Evolutionary conservation across 805 yeast species (phyloP).

Genomic region (Scheffersomyces spartinae): DNA sequence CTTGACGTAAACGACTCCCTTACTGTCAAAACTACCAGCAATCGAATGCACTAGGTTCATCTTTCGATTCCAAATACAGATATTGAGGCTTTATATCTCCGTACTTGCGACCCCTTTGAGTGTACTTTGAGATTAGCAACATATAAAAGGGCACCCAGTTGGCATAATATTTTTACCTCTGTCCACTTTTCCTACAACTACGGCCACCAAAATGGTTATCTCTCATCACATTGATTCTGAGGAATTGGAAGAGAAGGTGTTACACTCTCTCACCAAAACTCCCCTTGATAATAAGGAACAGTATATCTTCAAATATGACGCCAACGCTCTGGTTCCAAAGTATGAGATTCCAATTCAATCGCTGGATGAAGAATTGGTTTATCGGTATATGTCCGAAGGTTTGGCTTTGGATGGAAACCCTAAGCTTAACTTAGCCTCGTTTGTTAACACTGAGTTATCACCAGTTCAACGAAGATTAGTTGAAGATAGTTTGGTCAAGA

Average conservation of each 20-base stretch:
- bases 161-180: too few species aligned
- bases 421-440: constrained; percentile 74
- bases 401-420: constrained; percentile 78
- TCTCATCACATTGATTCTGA: constrained; percentile 36
- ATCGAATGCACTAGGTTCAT: too few species aligned
- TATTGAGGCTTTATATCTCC: too few species aligned
- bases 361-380: constrained; percentile 39
- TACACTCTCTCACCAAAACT: constrained; percentile 11
- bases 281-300: constrained; percentile 14
- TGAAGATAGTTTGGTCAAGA: constrained; percentile 67
- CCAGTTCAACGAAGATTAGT: constrained; percentile 33
- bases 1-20: too few species aligned
- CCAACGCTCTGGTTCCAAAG: constrained; percentile 33
- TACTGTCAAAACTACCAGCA: too few species aligned
- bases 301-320: constrained; percentile 18
- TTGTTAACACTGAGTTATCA: constrained; percentile 68
- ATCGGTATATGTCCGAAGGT: constrained; percentile 58
- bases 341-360: constrained; percentile 52
- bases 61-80: too few species aligned
- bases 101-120: too few species aligned
- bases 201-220: constrained; percentile 35
- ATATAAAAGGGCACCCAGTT: too few species aligned
- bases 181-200: too few species aligned
- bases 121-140: too few species aligned
- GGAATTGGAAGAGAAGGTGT: constrained; percentile 21